phyloP scores from a whole-genome alignment of 2,329 filamentous ascomycete species.

The Diaporthe humulicola region DNA sequence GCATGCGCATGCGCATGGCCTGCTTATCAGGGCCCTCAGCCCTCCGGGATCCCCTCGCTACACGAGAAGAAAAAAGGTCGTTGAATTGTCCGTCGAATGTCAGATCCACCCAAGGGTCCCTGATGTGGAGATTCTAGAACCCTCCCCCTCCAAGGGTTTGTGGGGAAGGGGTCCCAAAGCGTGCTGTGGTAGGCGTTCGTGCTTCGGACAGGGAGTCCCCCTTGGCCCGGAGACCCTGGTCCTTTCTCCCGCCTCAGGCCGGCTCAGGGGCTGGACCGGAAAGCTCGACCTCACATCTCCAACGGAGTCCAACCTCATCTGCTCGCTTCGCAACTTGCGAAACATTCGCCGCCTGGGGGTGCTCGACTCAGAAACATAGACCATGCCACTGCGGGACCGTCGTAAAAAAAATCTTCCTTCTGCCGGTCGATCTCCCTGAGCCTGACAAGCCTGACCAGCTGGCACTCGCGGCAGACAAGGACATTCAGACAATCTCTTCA shows the following conservation, averaged over 20 bases:
- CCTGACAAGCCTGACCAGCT: not conserved
- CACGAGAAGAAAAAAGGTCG: slow-evolving; percentile 16
- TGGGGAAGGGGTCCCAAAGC: slow-evolving; percentile 28
- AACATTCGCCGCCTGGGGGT: slow-evolving; percentile 12
- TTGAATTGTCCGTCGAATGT: slow-evolving; percentile 33
- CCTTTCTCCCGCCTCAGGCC: slow-evolving; percentile 20
- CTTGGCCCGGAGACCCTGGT: slow-evolving; percentile 8
- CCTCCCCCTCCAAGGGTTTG: slow-evolving; percentile 19
- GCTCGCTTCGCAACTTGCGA: slow-evolving; percentile 26
- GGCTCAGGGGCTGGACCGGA: slow-evolving; percentile 16
- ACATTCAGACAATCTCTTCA: slow-evolving; percentile 13
- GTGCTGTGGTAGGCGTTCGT: slow-evolving; percentile 28
- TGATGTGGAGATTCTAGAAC: slow-evolving; percentile 38
- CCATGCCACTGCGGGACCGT: slow-evolving; percentile 22
- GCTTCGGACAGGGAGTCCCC: slow-evolving; percentile 15
- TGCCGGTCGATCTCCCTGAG: slow-evolving; percentile 8
- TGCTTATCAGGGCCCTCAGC: slow-evolving; percentile 20
- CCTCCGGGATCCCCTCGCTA: slow-evolving; percentile 32
- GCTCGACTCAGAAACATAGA: not conserved
- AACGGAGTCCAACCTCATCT: slow-evolving; percentile 20
- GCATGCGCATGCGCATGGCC: not conserved
- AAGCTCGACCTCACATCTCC: slow-evolving; percentile 10
- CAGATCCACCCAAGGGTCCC: slow-evolving; percentile 31
- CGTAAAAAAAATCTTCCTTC: not conserved
- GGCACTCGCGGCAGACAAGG: slow-evolving; percentile 1